A percentile compares a stretch with the other conserved stretches of the same genome.
phyloP scores from a whole-genome alignment of 2,329 filamentous ascomycete genomes.

The Ophiostoma ulmi region DNA sequence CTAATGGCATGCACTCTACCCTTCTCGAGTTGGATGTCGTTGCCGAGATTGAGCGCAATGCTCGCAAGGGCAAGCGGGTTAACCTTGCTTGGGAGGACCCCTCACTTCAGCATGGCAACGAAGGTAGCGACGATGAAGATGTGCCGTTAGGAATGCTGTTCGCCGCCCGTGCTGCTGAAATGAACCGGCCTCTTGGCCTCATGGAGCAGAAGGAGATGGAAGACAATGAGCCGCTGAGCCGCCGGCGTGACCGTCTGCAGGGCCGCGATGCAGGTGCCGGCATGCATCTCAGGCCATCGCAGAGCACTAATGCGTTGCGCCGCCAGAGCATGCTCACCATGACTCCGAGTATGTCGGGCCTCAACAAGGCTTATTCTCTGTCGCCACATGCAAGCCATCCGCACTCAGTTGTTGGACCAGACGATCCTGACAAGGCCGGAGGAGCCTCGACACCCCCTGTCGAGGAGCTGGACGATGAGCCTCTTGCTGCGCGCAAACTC shows the following conservation, averaged over 20 bases:
- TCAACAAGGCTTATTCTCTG: conserved; percentile 24
- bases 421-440: conserved; percentile 23
- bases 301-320: conserved; percentile 31
- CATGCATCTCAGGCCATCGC: conserved; percentile 29
- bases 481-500: conserved; percentile 59
- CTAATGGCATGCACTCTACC: conserved; percentile 83
- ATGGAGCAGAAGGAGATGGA: conserved; percentile 80
- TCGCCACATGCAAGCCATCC: conserved; percentile 21
- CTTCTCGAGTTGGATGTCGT: conserved; percentile 87
- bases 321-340: conserved; percentile 45
- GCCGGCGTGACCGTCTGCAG: conserved; percentile 67
- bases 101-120: conserved; percentile 41
- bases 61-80: conserved; percentile 68
- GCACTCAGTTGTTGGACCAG: neutral
- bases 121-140: conserved; percentile 73
- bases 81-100: conserved; percentile 87
- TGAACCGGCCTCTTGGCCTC: conserved; percentile 64
- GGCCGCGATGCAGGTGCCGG: conserved; percentile 48
- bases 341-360: conserved; percentile 29
- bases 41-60: conserved; percentile 73
- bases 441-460: conserved; percentile 34
- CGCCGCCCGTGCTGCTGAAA: conserved; percentile 54
- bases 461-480: conserved; percentile 59
- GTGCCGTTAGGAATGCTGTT: conserved; percentile 80
- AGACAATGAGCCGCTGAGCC: conserved; percentile 84